Evolutionary conservation across 306 rosid species (phyloP), one percentile per base, ranked within the genome.

Genomic region (Delonix regia): DNA sequence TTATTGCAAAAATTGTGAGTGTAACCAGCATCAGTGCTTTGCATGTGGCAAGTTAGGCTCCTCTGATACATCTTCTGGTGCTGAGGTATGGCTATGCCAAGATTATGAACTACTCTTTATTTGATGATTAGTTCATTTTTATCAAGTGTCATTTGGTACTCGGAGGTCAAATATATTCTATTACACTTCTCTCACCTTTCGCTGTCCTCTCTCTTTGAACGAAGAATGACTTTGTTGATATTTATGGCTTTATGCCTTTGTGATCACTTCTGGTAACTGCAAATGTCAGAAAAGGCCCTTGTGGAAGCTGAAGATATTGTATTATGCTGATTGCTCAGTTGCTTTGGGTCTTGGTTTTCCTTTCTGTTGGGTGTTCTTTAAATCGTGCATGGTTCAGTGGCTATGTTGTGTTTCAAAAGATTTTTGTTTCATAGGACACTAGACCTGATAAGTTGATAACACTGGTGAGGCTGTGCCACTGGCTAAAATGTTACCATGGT

Each of bases 1-100:
- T 64, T 73, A 85, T 67, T 95, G 99, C 67, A 84, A 88, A 87
- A 95, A 93, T 86, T 95, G 99, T 36, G 83, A 87, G 69, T 52
- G 70, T 82, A 86, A 87, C 55, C 89, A 81, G 83, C 99, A 95
- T 76, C 98, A 95, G 85, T 95, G 99, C 88, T 93, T 85, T 82
- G 91, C 70, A 71, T 95, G 99, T 69, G 96, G 99, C 83, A 78
- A 79, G 76, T 83, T 93, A 73, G 99, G 99, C 65, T 87, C 88
- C 48, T 95, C 98, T 27, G 91, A 88, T 73, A 88, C 87, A 78
- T 86, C 83, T 82, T 85, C 85, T 0, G 90, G 86, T 70, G 90
- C 97, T 72, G 96, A 95, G 98, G 98, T 95, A 93, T 70, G 80
- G 53, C 71, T 78, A 56, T 12, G n/a, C 51, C 25, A 41, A 71